Percentiles rank a stretch among this genome's conserved stretches.
These are phyloP conservation scores for Ophiostoma sp. DNA, from an alignment of 2,329 filamentous ascomycete species.

Conservation along the genomic window DNA sequence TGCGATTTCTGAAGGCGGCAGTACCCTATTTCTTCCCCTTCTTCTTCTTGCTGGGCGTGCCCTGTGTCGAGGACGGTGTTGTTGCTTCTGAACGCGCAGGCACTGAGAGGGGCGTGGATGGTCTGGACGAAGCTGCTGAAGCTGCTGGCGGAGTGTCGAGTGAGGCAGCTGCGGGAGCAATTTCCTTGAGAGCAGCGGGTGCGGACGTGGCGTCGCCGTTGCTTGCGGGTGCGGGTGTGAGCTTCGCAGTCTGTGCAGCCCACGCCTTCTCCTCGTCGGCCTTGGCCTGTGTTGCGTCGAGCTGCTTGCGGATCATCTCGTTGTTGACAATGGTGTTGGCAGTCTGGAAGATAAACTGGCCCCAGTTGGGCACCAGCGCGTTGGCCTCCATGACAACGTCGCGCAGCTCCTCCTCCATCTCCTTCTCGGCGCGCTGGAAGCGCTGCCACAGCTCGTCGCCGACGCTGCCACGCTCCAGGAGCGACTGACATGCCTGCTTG, in stretches of 20 bases:
- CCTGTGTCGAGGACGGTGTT: constrained; percentile 27
- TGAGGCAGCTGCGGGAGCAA: constrained; percentile 10
- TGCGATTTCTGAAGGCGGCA: not conserved
- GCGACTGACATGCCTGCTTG: constrained; percentile 77
- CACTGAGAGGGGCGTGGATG: not conserved
- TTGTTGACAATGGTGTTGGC: constrained; percentile 95
- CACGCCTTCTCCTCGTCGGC: constrained; percentile 46
- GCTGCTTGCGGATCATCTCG: constrained; percentile 63
- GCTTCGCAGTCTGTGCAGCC: not conserved
- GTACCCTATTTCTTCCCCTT: constrained; percentile 54
- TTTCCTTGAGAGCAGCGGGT: not conserved
- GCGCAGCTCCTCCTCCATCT: constrained; percentile 91
- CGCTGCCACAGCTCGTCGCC: constrained; percentile 95
- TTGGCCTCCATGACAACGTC: constrained; percentile 97
- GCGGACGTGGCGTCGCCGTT: not conserved
- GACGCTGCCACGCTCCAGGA: constrained; percentile 85
- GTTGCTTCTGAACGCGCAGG: constrained; percentile 22
- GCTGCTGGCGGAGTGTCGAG: not conserved
- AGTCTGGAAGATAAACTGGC: constrained; percentile 91
- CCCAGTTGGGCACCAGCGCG: constrained; percentile 82
- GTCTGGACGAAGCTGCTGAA: not conserved
- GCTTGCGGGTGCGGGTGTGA: not conserved
- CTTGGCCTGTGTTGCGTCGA: constrained; percentile 76
- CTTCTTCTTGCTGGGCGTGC: constrained; percentile 52
- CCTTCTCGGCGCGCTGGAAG: constrained; percentile 86